phyloP scores from a whole-genome alignment of 345 rosid species.

The Balakata baccata region DNA sequence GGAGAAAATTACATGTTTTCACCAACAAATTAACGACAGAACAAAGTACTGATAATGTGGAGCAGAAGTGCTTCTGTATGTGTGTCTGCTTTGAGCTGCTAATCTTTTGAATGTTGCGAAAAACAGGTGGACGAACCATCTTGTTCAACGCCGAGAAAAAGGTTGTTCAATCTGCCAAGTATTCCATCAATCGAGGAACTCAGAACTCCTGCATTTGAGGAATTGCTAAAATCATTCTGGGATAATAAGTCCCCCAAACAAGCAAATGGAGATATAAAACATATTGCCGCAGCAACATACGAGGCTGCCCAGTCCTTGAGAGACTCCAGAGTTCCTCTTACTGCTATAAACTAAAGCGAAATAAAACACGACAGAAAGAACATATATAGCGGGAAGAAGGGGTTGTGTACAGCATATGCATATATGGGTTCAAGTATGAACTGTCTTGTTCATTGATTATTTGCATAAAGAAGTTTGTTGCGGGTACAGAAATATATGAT shows the following conservation, averaged over 20 bases:
- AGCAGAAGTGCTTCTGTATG: no score
- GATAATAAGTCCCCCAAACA: constrained; percentile 59
- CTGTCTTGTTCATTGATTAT: constrained; percentile 31
- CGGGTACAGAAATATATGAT: constrained; percentile 15
- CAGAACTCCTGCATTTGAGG: constrained; percentile 81
- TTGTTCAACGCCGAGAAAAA: constrained; percentile 85
- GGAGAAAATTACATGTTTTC: no score
- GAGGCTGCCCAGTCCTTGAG: constrained; percentile 63
- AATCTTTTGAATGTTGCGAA: background rate
- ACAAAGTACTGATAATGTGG: no score
- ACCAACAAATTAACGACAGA: no score
- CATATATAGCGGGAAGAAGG: constrained; percentile 9
- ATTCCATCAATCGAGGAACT: constrained; percentile 78
- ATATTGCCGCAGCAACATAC: constrained; percentile 44
- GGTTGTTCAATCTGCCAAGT: constrained; percentile 71
- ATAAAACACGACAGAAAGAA: background rate
- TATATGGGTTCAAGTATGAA: constrained; percentile 7
- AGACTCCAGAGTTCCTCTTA: constrained; percentile 85
- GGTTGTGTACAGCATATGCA: constrained; percentile 41
- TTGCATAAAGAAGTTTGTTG: constrained; percentile 9
- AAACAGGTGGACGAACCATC: constrained; percentile 84
- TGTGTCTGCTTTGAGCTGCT: background rate
- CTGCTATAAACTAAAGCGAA: constrained; percentile 65
- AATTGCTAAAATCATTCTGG: constrained; percentile 65
- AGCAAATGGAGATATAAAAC: constrained; percentile 72